Evolutionary conservation across 345 rosid species (phyloP).

Genomic region (Gossypium sturtianum): DNA sequence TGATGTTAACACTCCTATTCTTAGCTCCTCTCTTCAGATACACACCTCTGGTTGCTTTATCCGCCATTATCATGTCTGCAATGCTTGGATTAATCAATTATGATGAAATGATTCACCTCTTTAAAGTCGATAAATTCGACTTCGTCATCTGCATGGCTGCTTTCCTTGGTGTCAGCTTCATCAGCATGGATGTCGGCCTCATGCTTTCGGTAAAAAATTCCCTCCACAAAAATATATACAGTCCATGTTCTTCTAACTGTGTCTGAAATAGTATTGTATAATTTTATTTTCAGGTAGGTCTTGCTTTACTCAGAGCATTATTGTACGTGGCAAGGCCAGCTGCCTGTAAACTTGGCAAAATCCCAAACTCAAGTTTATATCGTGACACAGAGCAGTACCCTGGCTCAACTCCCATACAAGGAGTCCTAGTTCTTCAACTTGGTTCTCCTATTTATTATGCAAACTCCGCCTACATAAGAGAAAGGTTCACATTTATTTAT

Average conservation of each 20-base stretch:
- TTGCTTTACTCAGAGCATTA: conserved; percentile 59
- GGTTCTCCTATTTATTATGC: conserved; percentile 93
- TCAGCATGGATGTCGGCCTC: conserved; percentile 82
- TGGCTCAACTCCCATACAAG: conserved; percentile 28
- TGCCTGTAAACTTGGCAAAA: conserved; percentile 59
- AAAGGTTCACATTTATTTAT: conserved; percentile 39
- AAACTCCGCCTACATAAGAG: conserved; percentile 60
- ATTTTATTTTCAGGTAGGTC: conserved; percentile 35
- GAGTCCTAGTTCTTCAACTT: conserved; percentile 57
- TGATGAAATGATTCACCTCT: conserved; percentile 51
- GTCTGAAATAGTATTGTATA: not conserved
- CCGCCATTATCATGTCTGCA: conserved; percentile 87
- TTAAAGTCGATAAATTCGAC: conserved; percentile 78
- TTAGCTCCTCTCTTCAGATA: conserved; percentile 80
- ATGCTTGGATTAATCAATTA: conserved; percentile 81
- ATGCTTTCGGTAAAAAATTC: conserved; percentile 48
- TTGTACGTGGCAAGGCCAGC: conserved; percentile 75
- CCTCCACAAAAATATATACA: not conserved
- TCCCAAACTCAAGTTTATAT: conserved; percentile 48
- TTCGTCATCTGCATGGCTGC: conserved; percentile 72
- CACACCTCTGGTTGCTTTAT: conserved; percentile 82
- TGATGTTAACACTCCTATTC: conserved; percentile 75
- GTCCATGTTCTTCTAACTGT: not conserved
- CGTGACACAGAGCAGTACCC: conserved; percentile 77
- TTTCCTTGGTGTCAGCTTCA: conserved; percentile 70